phyloP scores from a whole-genome alignment of 2,329 filamentous ascomycete genomes.

The Cladosporium austrohemisphaericum region DNA sequence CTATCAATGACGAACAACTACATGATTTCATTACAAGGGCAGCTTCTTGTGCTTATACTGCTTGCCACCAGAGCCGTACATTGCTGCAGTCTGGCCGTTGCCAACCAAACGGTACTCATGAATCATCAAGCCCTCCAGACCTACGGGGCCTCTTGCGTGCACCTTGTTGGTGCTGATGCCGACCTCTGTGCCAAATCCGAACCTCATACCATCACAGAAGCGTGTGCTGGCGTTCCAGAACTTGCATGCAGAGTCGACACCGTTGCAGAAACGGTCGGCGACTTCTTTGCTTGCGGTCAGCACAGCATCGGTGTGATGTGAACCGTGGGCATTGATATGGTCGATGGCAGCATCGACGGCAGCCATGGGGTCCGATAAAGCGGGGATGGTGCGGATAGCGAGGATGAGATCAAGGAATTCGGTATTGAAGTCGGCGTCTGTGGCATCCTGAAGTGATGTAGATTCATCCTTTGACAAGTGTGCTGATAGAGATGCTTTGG shows the following conservation, averaged over 20 bases:
- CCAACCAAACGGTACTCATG: slow-evolving; percentile 94
- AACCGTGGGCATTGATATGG: slow-evolving; percentile 90
- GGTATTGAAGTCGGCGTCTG: slow-evolving; percentile 72
- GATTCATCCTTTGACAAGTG: slow-evolving; percentile 42
- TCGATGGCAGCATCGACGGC: slow-evolving; percentile 65
- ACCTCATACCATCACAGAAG: slow-evolving; percentile 94
- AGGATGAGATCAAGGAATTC: slow-evolving; percentile 85
- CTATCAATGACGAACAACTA: no score
- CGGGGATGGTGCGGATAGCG: slow-evolving; percentile 72
- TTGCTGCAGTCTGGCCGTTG: slow-evolving; percentile 72
- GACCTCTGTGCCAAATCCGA: slow-evolving; percentile 96
- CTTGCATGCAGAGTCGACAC: slow-evolving; percentile 83
- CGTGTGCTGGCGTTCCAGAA: slow-evolving; percentile 97
- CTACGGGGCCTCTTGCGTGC: slow-evolving; percentile 87
- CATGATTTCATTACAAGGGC: slow-evolving; percentile 31
- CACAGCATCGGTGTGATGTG: slow-evolving; percentile 91
- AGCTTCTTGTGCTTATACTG: slow-evolving; percentile 56
- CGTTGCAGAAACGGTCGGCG: slow-evolving; percentile 78
- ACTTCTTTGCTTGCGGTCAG: slow-evolving; percentile 64
- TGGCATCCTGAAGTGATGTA: slow-evolving; percentile 59
- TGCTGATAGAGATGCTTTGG: slow-evolving; percentile 59
- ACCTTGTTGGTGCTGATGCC: slow-evolving; percentile 99
- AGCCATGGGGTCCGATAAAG: slow-evolving; percentile 18
- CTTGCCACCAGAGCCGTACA: slow-evolving; percentile 60
- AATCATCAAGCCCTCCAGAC: slow-evolving; percentile 89